phyloP scores from a whole-genome alignment of 768 basidiomycete genomes.

The Gelatoporia subvermispora region DNA sequence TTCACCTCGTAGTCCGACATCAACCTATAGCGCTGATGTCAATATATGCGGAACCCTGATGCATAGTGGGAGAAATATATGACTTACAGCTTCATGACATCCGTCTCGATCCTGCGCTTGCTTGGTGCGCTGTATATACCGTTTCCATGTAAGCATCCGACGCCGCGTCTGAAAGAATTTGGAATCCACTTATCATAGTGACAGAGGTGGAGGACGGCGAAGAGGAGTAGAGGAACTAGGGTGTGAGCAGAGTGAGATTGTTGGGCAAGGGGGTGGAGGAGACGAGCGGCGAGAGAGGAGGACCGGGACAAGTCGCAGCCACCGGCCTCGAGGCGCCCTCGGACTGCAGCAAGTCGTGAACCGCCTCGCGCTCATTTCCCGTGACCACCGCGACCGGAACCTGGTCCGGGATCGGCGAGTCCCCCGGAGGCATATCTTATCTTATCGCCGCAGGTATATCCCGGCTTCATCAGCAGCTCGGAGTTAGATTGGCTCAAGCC shows the following conservation, averaged over 20 bases:
- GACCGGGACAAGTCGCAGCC: neutral
- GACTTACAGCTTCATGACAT: conserved; percentile 97
- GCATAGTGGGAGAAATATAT: neutral
- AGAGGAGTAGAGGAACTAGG: neutral
- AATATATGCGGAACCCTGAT: neutral
- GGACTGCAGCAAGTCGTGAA: too few relatives aligned
- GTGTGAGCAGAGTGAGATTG: neutral
- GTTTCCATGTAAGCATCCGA: conserved; percentile 24
- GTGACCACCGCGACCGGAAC: too few relatives aligned
- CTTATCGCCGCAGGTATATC: too few relatives aligned
- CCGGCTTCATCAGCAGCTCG: too few relatives aligned
- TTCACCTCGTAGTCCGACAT: conserved; percentile 99
- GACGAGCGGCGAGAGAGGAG: neutral
- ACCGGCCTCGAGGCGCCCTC: neutral
- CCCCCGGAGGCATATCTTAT: too few relatives aligned
- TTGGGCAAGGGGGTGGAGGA: neutral
- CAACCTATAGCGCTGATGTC: conserved; percentile 45
- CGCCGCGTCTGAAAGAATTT: neutral
- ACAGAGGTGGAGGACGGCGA: neutral
- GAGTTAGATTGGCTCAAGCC: too few relatives aligned
- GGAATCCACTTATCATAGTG: conserved; percentile 68
- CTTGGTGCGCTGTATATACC: conserved; percentile 64
- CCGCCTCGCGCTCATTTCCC: too few relatives aligned
- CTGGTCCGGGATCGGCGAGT: too few relatives aligned
- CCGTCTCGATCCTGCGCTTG: conserved; percentile 95